These are phyloP conservation scores for Clonostachys chloroleuca DNA, from an alignment of 2,329 filamentous ascomycete species.

Conservation along the genomic window DNA sequence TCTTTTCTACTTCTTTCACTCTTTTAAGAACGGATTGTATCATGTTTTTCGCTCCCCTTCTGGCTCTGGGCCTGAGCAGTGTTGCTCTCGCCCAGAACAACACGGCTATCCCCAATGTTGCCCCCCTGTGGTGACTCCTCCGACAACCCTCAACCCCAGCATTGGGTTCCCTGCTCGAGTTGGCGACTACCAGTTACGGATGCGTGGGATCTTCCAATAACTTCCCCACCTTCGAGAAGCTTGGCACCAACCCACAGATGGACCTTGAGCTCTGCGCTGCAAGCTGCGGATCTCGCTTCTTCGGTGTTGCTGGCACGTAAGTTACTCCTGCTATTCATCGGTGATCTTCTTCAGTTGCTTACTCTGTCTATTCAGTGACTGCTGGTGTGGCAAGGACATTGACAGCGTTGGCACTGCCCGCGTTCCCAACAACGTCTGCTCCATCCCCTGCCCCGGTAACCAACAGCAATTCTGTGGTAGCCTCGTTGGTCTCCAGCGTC, in stretches of 20 bases:
- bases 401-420: slow-evolving; percentile 5
- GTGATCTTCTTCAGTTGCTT: neutral
- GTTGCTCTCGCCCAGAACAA: slow-evolving; percentile 15
- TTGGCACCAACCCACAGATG: slow-evolving; percentile 8
- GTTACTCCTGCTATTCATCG: neutral
- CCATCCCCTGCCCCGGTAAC: slow-evolving; percentile 9
- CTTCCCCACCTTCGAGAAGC: slow-evolving; percentile 16
- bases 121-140: neutral
- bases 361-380: slow-evolving; percentile 6
- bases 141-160: slow-evolving; percentile 1
- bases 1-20: slow-evolving; percentile 1
- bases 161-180: slow-evolving; percentile 5
- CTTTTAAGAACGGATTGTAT: neutral
- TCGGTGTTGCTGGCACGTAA: slow-evolving; percentile 15
- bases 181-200: slow-evolving; percentile 12
- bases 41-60: slow-evolving; percentile 22
- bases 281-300: slow-evolving; percentile 13
- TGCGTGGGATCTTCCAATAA: slow-evolving; percentile 16
- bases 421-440: slow-evolving; percentile 5
- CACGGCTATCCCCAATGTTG: neutral
- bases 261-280: slow-evolving; percentile 14
- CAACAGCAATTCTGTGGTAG: slow-evolving; percentile 7
- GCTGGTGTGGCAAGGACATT: slow-evolving; percentile 12
- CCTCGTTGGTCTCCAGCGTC: slow-evolving; percentile 1
- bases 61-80: slow-evolving; percentile 22